Evolutionary conservation across 257 asterid genomes (phyloP), one percentile per base, ranked within the genome.

Genomic region (Plantago elongata): DNA sequence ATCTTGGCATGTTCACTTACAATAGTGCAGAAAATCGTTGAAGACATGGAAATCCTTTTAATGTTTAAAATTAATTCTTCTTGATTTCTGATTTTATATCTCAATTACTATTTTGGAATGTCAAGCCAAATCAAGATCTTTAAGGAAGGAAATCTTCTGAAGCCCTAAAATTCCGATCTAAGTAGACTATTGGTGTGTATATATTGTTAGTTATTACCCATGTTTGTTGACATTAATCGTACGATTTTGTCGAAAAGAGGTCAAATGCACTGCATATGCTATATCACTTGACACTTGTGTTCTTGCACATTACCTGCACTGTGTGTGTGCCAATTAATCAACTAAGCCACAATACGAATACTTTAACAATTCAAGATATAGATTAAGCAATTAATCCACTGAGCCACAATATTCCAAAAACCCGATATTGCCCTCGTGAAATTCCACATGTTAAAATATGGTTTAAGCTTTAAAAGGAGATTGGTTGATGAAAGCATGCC

Each of bases 401-500:
- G 67, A 38, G 61, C 11, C 12, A 43, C 38, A 54, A 27, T 42
- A 66, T 43, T 60, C 63, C 60, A 67, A 52, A 70, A 68, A 77
- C 77, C 66, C 69, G 45, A 64, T 65, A 63, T 74, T 69, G 48
- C 65, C 72, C 69, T 57, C 66, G 44, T 60, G 9, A 44, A 64
- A 65, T 57, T 72, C 73, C 77, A 79, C 79, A 73, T 61, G 80
- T 74, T 58, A 16, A 61, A 60, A 61, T 46, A 62, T 61, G 48
- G 65, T 34, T 59, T 57, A 75, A 48, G 2, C 27, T 22, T 22
- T 22, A 22, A 22, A 22, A 72, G 48, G 45, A 63, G 65, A 70
- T 57, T 63, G 63, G 60, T 60, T 67, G 62, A 69, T 68, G 73
- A 69, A 66, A 69, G 82, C 83, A 81, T 77, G 74, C 81, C 69